Conservation (phyloP, 2,329 filamentous ascomycete genomes). For the Penicillium sp. region DNA sequence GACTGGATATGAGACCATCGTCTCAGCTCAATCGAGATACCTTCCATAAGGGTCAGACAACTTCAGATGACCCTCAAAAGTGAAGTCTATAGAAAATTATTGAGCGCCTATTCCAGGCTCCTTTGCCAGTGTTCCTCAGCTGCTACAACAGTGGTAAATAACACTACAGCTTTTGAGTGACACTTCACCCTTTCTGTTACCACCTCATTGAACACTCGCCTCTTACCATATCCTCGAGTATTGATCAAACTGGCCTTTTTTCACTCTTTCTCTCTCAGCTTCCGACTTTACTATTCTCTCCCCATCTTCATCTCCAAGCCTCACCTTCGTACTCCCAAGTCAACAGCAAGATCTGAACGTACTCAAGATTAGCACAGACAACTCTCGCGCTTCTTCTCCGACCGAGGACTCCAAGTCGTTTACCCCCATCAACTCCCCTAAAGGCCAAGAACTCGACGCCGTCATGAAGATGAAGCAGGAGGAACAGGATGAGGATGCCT, state of each 20-base stretch:
- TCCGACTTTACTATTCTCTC: not conserved
- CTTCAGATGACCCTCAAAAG: not conserved
- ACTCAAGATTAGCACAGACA: constrained; percentile 1
- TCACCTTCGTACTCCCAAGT: not conserved
- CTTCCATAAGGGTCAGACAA: not conserved
- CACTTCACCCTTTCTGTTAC: not conserved
- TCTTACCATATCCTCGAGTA: not conserved
- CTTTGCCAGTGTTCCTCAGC: not conserved
- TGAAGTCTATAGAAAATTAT: not conserved
- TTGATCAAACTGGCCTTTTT: not conserved
- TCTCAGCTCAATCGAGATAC: too few species aligned
- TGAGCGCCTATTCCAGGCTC: not conserved
- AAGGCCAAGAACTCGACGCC: not conserved
- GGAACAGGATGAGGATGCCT: not conserved
- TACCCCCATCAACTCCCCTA: constrained; percentile 15
- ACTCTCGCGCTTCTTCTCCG: not conserved
- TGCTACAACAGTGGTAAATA: not conserved
- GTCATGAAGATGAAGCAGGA: not conserved
- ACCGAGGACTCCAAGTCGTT: not conserved
- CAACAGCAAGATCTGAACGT: not conserved
- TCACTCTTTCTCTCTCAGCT: not conserved
- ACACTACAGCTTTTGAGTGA: not conserved
- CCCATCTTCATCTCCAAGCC: not conserved
- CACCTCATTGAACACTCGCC: not conserved
- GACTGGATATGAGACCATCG: too few species aligned